Percentiles rank a stretch among this genome's conserved stretches.
These are phyloP conservation scores for Mycena metata DNA, from an alignment of 768 basidiomycete genomes.

Conservation along the genomic window DNA sequence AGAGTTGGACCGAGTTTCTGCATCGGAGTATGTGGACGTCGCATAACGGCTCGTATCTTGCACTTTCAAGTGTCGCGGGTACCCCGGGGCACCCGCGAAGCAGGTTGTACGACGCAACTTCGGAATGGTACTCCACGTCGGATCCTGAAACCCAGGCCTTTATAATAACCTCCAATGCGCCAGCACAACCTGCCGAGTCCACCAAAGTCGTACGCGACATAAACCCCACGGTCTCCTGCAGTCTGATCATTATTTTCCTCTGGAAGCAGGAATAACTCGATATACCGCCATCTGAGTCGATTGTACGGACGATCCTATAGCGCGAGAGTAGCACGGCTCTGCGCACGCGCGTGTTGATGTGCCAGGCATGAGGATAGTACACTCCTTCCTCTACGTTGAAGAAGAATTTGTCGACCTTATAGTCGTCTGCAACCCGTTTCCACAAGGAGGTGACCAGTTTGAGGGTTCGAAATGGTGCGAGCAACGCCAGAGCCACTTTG, in stretches of 20 bases:
- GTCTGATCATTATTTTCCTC: neutral
- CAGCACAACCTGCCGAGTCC: constrained; percentile 41
- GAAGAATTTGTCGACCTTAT: constrained; percentile 35
- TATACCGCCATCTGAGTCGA: constrained; percentile 44
- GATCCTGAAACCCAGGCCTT: constrained; percentile 44
- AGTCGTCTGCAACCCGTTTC: constrained; percentile 36
- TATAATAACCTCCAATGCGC: constrained; percentile 41
- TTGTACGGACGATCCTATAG: constrained; percentile 46
- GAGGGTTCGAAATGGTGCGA: constrained; percentile 34
- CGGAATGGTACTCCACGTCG: constrained; percentile 46
- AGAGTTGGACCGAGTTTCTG: constrained; percentile 47
- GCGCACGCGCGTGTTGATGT: constrained; percentile 49
- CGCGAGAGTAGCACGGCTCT: constrained; percentile 40
- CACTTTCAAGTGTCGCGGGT: constrained; percentile 29
- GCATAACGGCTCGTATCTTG: constrained; percentile 35
- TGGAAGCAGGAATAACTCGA: no score
- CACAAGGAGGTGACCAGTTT: constrained; percentile 42
- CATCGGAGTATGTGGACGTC: constrained; percentile 44
- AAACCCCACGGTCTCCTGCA: constrained; percentile 48
- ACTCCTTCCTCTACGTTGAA: constrained; percentile 40
- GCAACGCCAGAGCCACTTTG: constrained; percentile 21
- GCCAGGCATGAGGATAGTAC: constrained; percentile 49
- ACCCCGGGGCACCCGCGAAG: constrained; percentile 37
- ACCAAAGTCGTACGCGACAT: constrained; percentile 46
- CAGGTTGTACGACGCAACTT: constrained; percentile 40